Percentiles rank a stretch among this genome's conserved stretches.
phyloP scores from a whole-genome alignment of 2,329 filamentous ascomycete species.

The Fusarium coicis region DNA sequence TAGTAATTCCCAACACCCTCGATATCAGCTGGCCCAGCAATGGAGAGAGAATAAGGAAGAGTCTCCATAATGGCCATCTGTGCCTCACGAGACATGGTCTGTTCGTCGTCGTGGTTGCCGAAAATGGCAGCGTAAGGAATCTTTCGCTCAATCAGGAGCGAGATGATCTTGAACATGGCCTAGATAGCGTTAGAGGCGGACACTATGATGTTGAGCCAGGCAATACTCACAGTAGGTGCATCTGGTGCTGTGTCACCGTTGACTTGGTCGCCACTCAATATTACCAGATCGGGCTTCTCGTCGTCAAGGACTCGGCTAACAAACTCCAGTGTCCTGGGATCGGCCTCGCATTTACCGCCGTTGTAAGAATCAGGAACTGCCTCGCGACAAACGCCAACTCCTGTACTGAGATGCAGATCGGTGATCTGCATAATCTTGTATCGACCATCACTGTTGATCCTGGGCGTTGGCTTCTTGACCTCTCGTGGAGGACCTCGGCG shows the following conservation, averaged over 20 bases:
- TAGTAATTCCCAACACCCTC: conserved; percentile 96
- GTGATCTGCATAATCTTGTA: conserved; percentile 98
- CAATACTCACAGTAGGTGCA: conserved; percentile 77
- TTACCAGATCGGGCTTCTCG: conserved; percentile 91
- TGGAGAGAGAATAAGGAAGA: conserved; percentile 89
- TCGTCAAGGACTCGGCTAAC: conserved; percentile 85
- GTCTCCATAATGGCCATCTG: conserved; percentile 90
- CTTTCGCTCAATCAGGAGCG: conserved; percentile 84
- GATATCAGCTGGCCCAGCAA: conserved; percentile 82
- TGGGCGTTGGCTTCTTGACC: conserved; percentile 75
- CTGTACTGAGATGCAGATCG: conserved; percentile 94
- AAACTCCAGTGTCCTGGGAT: conserved; percentile 91
- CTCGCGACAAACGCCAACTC: conserved; percentile 85
- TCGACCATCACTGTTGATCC: conserved; percentile 87
- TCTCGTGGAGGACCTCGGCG: conserved; percentile 75
- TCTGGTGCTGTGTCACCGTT: conserved; percentile 94
- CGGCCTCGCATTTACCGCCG: conserved; percentile 86
- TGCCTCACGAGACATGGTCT: conserved; percentile 76
- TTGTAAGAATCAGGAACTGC: conserved; percentile 79
- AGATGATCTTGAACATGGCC: conserved; percentile 93
- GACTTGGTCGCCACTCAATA: conserved; percentile 93
- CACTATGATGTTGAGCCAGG: not conserved
- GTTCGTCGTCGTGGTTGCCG: conserved; percentile 97
- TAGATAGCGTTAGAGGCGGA: conserved; percentile 46
- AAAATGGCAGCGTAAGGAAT: conserved; percentile 96